Base-by-base conservation (phyloP, 352 stramenopile species). In the Pythium phragmiticola region DNA sequence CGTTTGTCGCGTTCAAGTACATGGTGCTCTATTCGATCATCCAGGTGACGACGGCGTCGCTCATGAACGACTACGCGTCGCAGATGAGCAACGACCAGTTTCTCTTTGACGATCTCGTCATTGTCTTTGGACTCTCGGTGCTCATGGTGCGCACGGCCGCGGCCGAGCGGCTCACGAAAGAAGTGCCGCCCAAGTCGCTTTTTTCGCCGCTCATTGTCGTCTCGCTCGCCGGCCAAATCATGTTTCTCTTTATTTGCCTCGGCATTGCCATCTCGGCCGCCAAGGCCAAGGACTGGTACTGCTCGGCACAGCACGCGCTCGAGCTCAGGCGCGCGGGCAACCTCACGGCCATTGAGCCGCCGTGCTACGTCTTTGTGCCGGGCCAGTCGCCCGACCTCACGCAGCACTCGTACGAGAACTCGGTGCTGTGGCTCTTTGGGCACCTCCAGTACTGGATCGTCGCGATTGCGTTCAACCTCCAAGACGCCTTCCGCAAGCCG, bases 1-100 rank as follows among this genome's bases (percentile, higher is more conserved):
- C 92, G 28, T 92, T 97, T 28, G 77, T 90, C 7, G 75, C 77
- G 5, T 98, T 97, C 74, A 93, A 96, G 55, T 98, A 88, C 68
- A 94, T 97, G 83, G 89, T 98, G 47, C 78, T 97, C 48, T 98
- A 97, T 76, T 89, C 88, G 49, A 84, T 97, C 66, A 82, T 97
- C 37, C 85, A 96, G 67, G 77, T 92, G 17, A 89, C 80, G 13
- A 66, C 90, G 66, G 73, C 82, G 37, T 78, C 80, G 28, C 63
- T 86, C 7, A 84, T 91, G 80, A 86, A 84, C 60, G 74, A 82
- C 48, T 60, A 80, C 41, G 48, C 75, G 42, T 87, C 82, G 16
- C 76, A 88, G 64, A 87, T 92, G 74, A 89, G 80, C 68, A 84
- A 88, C 71, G 77, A 76, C 39, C 84, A 93, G 70, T 91, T 88